Evolutionary conservation across 2,329 filamentous ascomycete genomes (phyloP).

Genomic region (Thermoascus crustaceus): DNA sequence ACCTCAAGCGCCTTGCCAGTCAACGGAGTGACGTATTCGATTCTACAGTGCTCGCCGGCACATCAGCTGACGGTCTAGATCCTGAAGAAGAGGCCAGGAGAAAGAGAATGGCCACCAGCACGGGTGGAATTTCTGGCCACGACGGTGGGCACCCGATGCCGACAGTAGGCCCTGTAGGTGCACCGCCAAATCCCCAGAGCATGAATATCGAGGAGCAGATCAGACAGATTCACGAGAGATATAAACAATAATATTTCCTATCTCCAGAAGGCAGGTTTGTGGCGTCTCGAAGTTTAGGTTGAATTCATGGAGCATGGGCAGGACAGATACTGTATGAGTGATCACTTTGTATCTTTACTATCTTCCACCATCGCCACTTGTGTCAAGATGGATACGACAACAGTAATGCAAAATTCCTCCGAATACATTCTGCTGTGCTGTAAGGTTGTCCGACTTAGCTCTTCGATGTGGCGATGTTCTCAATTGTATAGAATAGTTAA

Average conservation of each 20-base stretch:
- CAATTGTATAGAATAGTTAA: too few species aligned
- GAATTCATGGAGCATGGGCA: too few species aligned
- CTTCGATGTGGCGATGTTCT: too few species aligned
- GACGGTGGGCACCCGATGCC: slow-evolving; percentile 24
- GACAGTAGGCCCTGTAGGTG: slow-evolving; percentile 21
- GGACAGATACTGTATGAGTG: too few species aligned
- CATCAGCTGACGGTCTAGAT: slow-evolving; percentile 47
- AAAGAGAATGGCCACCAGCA: slow-evolving; percentile 61
- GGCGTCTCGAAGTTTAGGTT: background rate
- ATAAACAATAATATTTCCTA: slow-evolving; percentile 22
- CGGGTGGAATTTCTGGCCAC: slow-evolving; percentile 15
- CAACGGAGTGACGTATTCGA: slow-evolving; percentile 86
- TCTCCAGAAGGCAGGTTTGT: background rate
- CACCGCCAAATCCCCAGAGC: slow-evolving; percentile 25
- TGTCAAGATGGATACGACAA: too few species aligned
- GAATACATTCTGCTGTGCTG: too few species aligned
- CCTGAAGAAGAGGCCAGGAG: slow-evolving; percentile 67
- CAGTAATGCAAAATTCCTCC: too few species aligned
- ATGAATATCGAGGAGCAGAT: slow-evolving; percentile 85
- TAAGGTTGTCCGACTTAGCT: too few species aligned
- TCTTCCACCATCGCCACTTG: too few species aligned
- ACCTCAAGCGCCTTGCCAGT: slow-evolving; percentile 88
- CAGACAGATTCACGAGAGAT: slow-evolving; percentile 56
- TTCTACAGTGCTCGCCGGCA: slow-evolving; percentile 27
- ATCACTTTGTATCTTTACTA: too few species aligned